Conservation (phyloP, 2,329 filamentous ascomycete species). For the Exutisphaerella laricina region DNA sequence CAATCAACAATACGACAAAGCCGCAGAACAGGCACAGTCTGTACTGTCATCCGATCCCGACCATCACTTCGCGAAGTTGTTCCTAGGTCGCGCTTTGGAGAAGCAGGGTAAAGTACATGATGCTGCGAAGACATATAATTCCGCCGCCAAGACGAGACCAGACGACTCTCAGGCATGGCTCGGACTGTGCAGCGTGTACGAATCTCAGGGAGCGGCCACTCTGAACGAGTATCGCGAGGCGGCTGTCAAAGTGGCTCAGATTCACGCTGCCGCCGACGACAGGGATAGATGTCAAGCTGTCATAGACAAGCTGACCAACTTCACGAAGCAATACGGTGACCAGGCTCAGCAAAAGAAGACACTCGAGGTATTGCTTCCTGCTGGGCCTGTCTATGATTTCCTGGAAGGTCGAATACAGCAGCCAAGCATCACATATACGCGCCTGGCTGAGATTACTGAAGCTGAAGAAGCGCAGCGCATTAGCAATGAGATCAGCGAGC, state of each 20-base stretch:
- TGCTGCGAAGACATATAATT: constrained; percentile 69
- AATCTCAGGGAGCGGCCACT: constrained; percentile 61
- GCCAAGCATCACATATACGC: constrained; percentile 73
- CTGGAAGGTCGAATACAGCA: constrained; percentile 79
- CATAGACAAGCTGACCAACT: constrained; percentile 73
- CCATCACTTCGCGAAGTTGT: constrained; percentile 84
- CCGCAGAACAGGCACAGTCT: constrained; percentile 61
- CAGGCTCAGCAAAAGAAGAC: constrained; percentile 69
- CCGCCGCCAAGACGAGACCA: constrained; percentile 65
- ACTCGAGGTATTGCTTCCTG: constrained; percentile 70
- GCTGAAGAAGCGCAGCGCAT: constrained; percentile 81
- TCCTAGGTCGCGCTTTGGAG: constrained; percentile 78
- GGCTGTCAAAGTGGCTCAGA: constrained; percentile 65
- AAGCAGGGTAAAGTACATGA: constrained; percentile 66
- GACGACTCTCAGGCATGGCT: constrained; percentile 84
- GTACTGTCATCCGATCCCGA: constrained; percentile 66
- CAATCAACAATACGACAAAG: constrained; percentile 71
- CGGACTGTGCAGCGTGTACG: constrained; percentile 78
- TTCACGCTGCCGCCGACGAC: constrained; percentile 63
- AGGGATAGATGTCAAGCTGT: constrained; percentile 54
- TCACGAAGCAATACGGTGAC: constrained; percentile 67
- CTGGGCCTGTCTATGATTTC: constrained; percentile 70
- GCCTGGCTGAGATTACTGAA: constrained; percentile 77
- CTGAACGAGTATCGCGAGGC: constrained; percentile 70
- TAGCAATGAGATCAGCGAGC: constrained; percentile 82